These are phyloP conservation scores for Cryptococcus sp. DNA, from an alignment of 1,284 basidiomycete genomes.

Conservation along the genomic window DNA sequence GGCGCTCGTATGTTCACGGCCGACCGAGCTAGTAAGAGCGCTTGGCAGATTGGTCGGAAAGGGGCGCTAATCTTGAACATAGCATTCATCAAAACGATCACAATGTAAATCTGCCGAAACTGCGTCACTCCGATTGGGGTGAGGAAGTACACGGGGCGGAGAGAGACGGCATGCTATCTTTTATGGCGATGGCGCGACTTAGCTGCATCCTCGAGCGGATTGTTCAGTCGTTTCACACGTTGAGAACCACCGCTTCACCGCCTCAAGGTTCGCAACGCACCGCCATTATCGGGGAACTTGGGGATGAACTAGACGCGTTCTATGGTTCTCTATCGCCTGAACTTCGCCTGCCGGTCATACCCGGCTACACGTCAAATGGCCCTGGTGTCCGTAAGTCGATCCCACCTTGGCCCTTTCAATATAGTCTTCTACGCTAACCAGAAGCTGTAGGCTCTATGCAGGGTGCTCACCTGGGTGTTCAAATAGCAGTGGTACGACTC, in stretches of 20 bases:
- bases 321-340: constrained; percentile 4
- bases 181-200: not conserved
- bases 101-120: not conserved
- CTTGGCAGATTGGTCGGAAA: not conserved
- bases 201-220: not conserved
- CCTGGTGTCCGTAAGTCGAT: constrained; percentile 8
- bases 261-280: constrained; percentile 3
- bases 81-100: not conserved
- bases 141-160: not conserved
- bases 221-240: not conserved
- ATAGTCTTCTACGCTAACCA: not conserved
- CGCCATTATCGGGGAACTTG: constrained; percentile 5
- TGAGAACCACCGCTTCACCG: constrained; percentile 2
- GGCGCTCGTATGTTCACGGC: not conserved
- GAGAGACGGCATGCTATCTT: constrained; percentile 1
- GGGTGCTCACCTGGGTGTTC: constrained; percentile 1
- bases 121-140: not conserved
- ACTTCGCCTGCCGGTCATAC: not conserved
- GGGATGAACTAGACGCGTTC: constrained; percentile 4
- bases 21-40: not conserved
- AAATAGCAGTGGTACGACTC: constrained; percentile 4
- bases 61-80: too few relatives aligned
- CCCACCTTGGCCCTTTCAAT: not conserved
- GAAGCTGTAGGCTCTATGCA: constrained; percentile 6
- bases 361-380: constrained; percentile 2